Base-by-base conservation (phyloP, 192 early-diverging fungal species). In the Coemansia javaensis region DNA sequence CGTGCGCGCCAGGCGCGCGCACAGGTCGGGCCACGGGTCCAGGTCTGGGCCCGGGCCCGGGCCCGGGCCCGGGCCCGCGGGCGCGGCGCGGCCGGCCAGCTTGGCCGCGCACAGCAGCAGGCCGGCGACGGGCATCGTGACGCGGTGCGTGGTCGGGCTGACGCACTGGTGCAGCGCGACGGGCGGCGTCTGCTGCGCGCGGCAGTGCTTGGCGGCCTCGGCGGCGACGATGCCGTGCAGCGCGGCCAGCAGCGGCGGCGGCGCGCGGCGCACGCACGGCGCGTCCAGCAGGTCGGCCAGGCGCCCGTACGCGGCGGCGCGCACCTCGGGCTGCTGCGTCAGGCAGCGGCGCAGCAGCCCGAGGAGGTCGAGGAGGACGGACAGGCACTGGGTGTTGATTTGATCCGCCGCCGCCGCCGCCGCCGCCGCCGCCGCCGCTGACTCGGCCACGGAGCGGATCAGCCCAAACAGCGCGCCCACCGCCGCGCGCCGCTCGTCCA, bases 341-440 rank as follows among this genome's bases (percentile, higher is more conserved):
- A 87, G 61, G 21, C 85, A 85, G 17, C 83, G 77, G 4, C 85
- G 75, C 30, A 89, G 33, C 25, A 83, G 77, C 12, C 85, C 84
- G 59, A 78, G 17, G 17, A 53, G 30, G 18, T 62, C 58, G 31
- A 56, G 58, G 50, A 51, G 52, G 18, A 57, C 60, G 5, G 68
- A 49, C 20, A 51, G 33, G n/a, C n/a, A n/a, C 17, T 47, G 32
- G 15, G 31, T 40, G 17, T 63, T 55, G 7, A 13, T 22, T n/a
- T n/a, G n/a, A n/a, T n/a, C n/a, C n/a, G n/a, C n/a, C n/a, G n/a
- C n/a, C n/a, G n/a, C 7, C 50, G 62, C 32, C 33, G 39, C 44
- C 31, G 25, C 7, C 28, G 28, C 32, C 15, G 17, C 21, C 63
- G 23, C n/a, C n/a, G 36, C 28, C 41, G 18, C 27, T 7, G 22